Conservation (phyloP, 108 stramenopile species). For the Skeletonema costatum region DNA sequence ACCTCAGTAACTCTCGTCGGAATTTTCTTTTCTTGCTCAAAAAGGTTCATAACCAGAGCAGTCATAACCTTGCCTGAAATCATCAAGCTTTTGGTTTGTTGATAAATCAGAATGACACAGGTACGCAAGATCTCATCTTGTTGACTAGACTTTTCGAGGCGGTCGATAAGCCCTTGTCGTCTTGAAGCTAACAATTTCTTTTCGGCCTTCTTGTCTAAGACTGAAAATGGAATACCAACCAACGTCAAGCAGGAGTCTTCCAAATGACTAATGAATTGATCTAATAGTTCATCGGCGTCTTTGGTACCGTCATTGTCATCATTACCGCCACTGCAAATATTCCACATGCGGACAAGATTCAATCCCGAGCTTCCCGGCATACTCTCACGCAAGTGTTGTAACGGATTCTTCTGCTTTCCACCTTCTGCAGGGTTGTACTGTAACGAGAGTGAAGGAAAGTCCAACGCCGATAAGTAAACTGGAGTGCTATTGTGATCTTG, state of each 20-base stretch:
- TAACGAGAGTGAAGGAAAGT: slow-evolving; percentile 25
- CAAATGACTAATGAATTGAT: slow-evolving; percentile 22
- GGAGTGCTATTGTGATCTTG: neutral
- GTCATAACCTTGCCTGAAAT: slow-evolving; percentile 17
- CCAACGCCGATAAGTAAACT: slow-evolving; percentile 15
- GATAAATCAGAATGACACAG: slow-evolving; percentile 21
- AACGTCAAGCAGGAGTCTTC: slow-evolving; percentile 16
- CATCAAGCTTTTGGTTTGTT: slow-evolving; percentile 15
- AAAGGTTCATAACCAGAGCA: neutral
- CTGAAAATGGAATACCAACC: slow-evolving; percentile 36
- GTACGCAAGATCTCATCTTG: slow-evolving; percentile 10
- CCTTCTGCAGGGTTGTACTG: slow-evolving; percentile 11
- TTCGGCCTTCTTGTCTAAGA: slow-evolving; percentile 35
- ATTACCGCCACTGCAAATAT: neutral
- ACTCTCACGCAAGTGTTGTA: slow-evolving; percentile 9
- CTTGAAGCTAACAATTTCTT: slow-evolving; percentile 19
- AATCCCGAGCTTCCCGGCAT: slow-evolving; percentile 20
- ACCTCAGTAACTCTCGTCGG: neutral
- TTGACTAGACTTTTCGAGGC: slow-evolving; percentile 7
- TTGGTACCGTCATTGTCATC: neutral
- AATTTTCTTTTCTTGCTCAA: slow-evolving; percentile 30
- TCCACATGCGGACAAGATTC: slow-evolving; percentile 26
- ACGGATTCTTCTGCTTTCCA: slow-evolving; percentile 11
- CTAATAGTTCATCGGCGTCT: slow-evolving; percentile 9
- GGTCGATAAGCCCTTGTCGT: slow-evolving; percentile 13